A percentile compares a stretch with the other conserved stretches of the same genome.
Evolutionary conservation across 78 protist genomes (phyloP).

Genomic region (Andalucia godoyi): DNA sequence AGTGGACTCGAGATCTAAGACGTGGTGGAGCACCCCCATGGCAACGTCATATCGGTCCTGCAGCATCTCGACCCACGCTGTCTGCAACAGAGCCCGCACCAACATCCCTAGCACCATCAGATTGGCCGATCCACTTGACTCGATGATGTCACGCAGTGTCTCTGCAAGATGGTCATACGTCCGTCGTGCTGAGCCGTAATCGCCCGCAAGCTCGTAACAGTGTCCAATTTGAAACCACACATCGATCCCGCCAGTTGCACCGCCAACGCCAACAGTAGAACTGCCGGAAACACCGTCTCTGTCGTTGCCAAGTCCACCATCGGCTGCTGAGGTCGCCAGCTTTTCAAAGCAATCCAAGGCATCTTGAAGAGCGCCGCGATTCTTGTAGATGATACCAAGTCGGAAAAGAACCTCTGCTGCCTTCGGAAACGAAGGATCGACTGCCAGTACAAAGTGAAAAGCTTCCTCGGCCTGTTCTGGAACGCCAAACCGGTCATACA

Average conservation of each 20-base stretch:
- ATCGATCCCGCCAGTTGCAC: no score
- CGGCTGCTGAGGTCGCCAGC: constrained; percentile 56
- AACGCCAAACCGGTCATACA: constrained; percentile 63
- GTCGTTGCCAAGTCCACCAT: constrained; percentile 41
- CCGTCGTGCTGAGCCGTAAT: constrained; percentile 41
- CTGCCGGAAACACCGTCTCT: no score
- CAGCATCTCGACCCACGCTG: no score
- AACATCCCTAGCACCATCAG: constrained; percentile 30
- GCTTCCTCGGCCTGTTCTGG: constrained; percentile 80
- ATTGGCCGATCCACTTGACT: constrained; percentile 19
- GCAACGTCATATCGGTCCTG: no score
- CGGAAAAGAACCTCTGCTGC: constrained; percentile 58
- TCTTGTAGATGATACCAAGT: constrained; percentile 67
- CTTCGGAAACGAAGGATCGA: constrained; percentile 65
- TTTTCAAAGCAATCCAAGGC: constrained; percentile 41
- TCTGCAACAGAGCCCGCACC: constrained; percentile 35
- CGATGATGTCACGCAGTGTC: constrained; percentile 70
- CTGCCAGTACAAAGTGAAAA: constrained; percentile 60
- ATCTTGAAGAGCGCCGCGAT: constrained; percentile 43
- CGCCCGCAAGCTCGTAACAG: constrained; percentile 62
- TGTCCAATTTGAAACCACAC: constrained; percentile 77
- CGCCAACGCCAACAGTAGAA: no score
- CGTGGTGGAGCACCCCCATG: no score
- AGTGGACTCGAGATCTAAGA: not conserved
- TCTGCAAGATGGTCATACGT: constrained; percentile 61